phyloP scores from a whole-genome alignment of 805 yeast genomes.

The Peterozyma toletana region DNA sequence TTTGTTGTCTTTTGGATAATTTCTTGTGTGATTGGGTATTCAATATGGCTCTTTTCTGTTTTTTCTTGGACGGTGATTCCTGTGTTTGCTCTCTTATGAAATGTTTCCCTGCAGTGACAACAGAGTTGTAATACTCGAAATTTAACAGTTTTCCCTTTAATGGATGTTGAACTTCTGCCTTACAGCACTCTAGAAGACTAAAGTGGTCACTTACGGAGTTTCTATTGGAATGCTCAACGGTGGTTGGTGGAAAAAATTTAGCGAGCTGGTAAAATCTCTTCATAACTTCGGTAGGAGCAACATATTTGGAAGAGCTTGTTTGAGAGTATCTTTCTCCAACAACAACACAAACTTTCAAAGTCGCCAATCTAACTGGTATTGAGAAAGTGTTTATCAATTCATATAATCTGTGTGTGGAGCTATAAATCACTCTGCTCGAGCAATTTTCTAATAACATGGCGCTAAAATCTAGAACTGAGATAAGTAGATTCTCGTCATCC shows the following conservation, averaged over 20 bases:
- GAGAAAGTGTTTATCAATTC: slow-evolving; percentile 53
- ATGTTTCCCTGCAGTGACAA: background rate
- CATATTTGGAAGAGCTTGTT: slow-evolving; percentile 31
- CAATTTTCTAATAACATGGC: slow-evolving; percentile 61
- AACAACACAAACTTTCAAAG: slow-evolving; percentile 52
- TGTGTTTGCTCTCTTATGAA: background rate
- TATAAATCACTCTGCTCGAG: slow-evolving; percentile 57
- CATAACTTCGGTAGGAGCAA: slow-evolving; percentile 36
- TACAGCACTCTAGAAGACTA: slow-evolving; percentile 20
- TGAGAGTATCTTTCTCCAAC: slow-evolving; percentile 55
- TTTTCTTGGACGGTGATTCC: slow-evolving; percentile 12
- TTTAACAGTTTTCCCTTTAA: slow-evolving; percentile 48
- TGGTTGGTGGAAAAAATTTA: slow-evolving; percentile 30
- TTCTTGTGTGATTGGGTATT: slow-evolving; percentile 10
- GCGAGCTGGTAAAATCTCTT: slow-evolving; percentile 41
- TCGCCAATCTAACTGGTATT: slow-evolving; percentile 48
- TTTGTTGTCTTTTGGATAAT: slow-evolving; percentile 3
- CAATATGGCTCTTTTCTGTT: slow-evolving; percentile 12
- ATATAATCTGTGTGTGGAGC: slow-evolving; percentile 56
- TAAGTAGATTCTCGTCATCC: slow-evolving; percentile 39
- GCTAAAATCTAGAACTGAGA: slow-evolving; percentile 55
- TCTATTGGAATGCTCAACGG: background rate
- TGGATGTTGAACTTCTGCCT: slow-evolving; percentile 33
- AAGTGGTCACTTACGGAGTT: slow-evolving; percentile 5
- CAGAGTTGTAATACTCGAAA: slow-evolving; percentile 41